Evolutionary conservation across 2,329 filamentous ascomycete species (phyloP), one percentile per base, ranked within the genome.

Genomic region (Penicillium fuscoglaucum): DNA sequence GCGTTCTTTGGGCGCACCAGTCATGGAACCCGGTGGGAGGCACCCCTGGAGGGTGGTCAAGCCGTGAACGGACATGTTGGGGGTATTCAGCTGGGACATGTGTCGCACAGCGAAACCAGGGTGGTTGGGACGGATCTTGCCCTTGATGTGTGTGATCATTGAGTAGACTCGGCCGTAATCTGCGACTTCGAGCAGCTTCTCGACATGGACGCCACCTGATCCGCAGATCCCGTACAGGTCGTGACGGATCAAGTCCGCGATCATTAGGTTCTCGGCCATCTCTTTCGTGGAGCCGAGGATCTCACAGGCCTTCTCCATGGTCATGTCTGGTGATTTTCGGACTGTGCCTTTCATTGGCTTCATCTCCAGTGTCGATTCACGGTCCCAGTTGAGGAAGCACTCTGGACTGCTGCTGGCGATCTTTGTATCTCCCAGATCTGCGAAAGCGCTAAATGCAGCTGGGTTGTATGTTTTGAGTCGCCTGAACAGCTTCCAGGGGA

Each of bases 341-440:
- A 97, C 91, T 0, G 93, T 98, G 48, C 93, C 93, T 79, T 98
- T 98, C 86, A 98, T 98, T 0, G 93, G 93, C 8, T 93, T 87
- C 82, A 97, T 95, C 61, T 79, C 76, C 2, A 79, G 66, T 6
- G 70, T 73, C 1, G 74, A 76, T 13, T 70, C 64, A 41, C 82
- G 78, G 41, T 82, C 80, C 85, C 86, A 90, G 55, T 84, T 85
- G 17, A 98, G 83, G 71, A 96, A 98, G 3, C 93, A 89, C 76
- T 98, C 93, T 0, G 93, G 93, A 4, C 91, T 96, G 68, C 88
- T 90, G 74, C 89, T 90, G 45, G 96, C 80, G 31, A 98, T 82
- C 1, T 90, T 92, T 4, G 85, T 84, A 33, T 78, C 74, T 3
- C 85, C 84, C 17, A 97, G 82, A 12, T 85, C 86, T 57, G 96